Conservation (phyloP, 2,329 filamentous ascomycete species). For the Fusarium coffeatum region DNA sequence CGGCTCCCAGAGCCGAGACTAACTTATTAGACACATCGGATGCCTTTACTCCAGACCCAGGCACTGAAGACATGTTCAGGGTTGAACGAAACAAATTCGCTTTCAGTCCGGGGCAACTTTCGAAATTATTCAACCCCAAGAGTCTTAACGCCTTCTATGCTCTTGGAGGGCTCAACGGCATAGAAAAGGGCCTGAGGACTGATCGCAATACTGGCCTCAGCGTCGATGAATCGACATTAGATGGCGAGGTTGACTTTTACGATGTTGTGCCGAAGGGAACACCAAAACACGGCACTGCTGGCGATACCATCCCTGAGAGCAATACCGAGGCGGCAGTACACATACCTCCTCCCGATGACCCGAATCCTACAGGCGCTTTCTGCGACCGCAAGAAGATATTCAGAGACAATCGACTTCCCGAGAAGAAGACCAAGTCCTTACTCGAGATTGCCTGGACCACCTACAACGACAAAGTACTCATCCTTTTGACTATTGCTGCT, state of each 20-base stretch:
- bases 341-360: slow-evolving; percentile 43
- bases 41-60: slow-evolving; percentile 66
- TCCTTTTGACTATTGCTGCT: slow-evolving; percentile 75
- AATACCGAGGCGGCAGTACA: slow-evolving; percentile 43
- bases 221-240: slow-evolving; percentile 72
- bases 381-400: slow-evolving; percentile 56
- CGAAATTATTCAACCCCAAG: slow-evolving; percentile 84
- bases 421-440: slow-evolving; percentile 71
- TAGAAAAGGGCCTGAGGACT: slow-evolving; percentile 79
- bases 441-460: slow-evolving; percentile 74
- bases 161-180: slow-evolving; percentile 76
- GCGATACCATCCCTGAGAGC: slow-evolving; percentile 48
- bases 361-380: slow-evolving; percentile 39
- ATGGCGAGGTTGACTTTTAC: slow-evolving; percentile 75
- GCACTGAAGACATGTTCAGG: slow-evolving; percentile 77
- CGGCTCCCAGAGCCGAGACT: slow-evolving; percentile 23
- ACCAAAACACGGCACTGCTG: slow-evolving; percentile 50
- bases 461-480: slow-evolving; percentile 79
- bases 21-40: slow-evolving; percentile 45
- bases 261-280: slow-evolving; percentile 61
- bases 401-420: slow-evolving; percentile 71
- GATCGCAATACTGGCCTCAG: slow-evolving; percentile 74
- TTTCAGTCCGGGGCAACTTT: slow-evolving; percentile 83
- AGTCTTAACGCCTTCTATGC: slow-evolving; percentile 79
- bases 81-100: slow-evolving; percentile 84